Evolutionary conservation across 2,329 filamentous ascomycete species (phyloP).

Genomic region (Venturia pyrina): DNA sequence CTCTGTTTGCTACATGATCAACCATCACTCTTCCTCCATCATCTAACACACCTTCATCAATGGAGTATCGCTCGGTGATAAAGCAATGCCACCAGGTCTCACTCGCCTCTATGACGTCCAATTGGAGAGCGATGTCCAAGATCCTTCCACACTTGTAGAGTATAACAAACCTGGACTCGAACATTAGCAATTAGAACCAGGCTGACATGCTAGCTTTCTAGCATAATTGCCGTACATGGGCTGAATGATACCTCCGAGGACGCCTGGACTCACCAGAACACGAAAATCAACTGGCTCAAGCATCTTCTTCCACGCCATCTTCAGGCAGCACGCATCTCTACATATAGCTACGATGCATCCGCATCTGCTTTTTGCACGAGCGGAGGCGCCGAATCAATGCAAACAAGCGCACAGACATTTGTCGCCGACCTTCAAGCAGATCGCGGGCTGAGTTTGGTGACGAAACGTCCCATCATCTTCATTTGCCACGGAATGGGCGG

Average conservation of each 20-base stretch:
- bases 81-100: conserved; percentile 1
- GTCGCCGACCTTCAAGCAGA: conserved; percentile 25
- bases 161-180: not conserved
- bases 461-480: conserved; percentile 60
- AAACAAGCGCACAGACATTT: conserved; percentile 20
- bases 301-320: conserved; percentile 20
- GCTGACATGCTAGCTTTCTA: conserved; percentile 12
- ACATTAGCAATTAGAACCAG: not conserved
- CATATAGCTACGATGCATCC: conserved; percentile 18
- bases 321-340: conserved; percentile 18
- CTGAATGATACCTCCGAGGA: conserved; percentile 19
- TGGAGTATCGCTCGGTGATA: not conserved
- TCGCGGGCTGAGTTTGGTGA: conserved; percentile 38
- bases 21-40: too few species aligned
- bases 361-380: conserved; percentile 14
- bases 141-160: not conserved
- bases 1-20: too few species aligned
- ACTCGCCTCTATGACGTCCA: not conserved
- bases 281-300: conserved; percentile 21
- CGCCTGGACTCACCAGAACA: conserved; percentile 21
- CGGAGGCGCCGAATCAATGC: conserved; percentile 15
- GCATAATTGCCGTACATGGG: conserved; percentile 26
- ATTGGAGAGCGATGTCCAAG: not conserved
- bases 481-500: conserved; percentile 65
- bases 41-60: not conserved